Percentiles rank a stretch among this genome's conserved stretches.
These are phyloP conservation scores for Citrus inodora DNA, from an alignment of 345 rosid genomes.

Conservation along the genomic window DNA sequence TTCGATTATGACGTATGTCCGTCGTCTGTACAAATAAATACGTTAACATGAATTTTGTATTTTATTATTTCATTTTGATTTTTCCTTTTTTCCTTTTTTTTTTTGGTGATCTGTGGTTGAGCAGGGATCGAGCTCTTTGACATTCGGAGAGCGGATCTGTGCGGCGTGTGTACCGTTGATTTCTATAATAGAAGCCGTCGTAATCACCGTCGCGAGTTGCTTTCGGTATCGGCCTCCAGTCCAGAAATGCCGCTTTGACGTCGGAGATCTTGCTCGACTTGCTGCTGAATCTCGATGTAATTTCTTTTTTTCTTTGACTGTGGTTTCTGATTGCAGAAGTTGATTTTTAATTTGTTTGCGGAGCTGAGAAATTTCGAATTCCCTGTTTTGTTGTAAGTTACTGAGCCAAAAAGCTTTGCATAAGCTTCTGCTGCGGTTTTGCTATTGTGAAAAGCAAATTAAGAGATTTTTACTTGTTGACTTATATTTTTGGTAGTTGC, in stretches of 20 bases:
- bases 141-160: slow-evolving; percentile 66
- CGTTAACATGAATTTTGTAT: not conserved
- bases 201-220: slow-evolving; percentile 40
- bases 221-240: slow-evolving; percentile 27
- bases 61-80: not conserved
- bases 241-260: slow-evolving; percentile 5
- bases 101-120: not conserved
- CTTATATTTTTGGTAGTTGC: no score
- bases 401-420: no score
- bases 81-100: not conserved
- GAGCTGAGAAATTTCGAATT: not conserved
- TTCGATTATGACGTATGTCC: not conserved
- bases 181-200: slow-evolving; percentile 45
- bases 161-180: slow-evolving; percentile 53
- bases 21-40: not conserved
- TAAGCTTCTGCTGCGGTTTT: not conserved
- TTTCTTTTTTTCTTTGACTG: not conserved
- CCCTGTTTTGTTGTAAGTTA: no score
- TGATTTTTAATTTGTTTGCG: not conserved
- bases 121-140: slow-evolving; percentile 55
- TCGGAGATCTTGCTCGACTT: slow-evolving; percentile 47
- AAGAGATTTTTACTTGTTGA: not conserved
- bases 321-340: not conserved
- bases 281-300: slow-evolving; percentile 61
- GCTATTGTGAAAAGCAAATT: not conserved